Conservation (phyloP, 2,329 filamentous ascomycete genomes). For the Apiospora saccharicola region DNA sequence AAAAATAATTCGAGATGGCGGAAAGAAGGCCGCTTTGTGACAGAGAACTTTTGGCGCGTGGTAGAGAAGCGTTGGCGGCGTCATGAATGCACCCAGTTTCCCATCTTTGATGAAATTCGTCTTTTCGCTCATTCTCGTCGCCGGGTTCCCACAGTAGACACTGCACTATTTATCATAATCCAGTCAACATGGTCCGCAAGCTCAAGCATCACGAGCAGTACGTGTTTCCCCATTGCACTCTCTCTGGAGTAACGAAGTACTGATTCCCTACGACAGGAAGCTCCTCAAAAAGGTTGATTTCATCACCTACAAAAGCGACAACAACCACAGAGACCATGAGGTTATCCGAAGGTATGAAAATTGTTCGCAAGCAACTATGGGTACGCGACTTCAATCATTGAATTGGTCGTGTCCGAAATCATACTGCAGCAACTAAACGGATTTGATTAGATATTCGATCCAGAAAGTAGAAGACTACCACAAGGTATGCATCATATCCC, state of each 20-base stretch:
- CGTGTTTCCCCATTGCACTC: neutral
- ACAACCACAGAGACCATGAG: constrained; percentile 81
- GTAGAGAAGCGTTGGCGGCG: constrained; percentile 2
- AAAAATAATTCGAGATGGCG: constrained; percentile 20
- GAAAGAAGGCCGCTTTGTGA: constrained; percentile 13
- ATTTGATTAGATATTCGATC: constrained; percentile 76
- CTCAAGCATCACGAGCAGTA: constrained; percentile 87
- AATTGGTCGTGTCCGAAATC: constrained; percentile 30
- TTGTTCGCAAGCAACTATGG: neutral
- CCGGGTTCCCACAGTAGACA: no score
- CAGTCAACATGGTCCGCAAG: constrained; percentile 82
- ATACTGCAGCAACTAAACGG: constrained; percentile 63
- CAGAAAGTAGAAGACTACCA: constrained; percentile 88
- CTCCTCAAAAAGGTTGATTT: constrained; percentile 94
- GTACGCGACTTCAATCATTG: neutral
- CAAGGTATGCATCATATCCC: constrained; percentile 40
- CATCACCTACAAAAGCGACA: constrained; percentile 89
- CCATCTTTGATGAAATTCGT: constrained; percentile 9
- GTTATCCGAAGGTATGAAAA: constrained; percentile 21
- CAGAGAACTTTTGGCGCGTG: constrained; percentile 12
- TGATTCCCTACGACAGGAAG: constrained; percentile 63
- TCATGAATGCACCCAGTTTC: neutral
- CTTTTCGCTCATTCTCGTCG: neutral
- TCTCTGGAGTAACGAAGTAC: neutral
- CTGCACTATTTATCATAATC: neutral